Conservation (phyloP, 805 yeast genomes). For the Yueomyces sp. region DNA sequence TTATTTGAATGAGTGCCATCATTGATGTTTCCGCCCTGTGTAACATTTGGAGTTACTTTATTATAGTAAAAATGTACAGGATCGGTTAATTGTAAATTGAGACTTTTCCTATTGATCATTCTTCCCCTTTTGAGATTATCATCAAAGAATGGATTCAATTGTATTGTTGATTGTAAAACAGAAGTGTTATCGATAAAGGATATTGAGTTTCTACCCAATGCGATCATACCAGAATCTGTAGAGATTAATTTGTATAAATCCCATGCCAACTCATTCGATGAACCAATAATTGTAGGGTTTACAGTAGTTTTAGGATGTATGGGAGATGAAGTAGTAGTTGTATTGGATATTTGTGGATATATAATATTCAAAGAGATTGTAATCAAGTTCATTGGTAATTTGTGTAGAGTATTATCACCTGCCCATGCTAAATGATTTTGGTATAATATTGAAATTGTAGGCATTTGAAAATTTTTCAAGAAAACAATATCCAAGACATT, state of each 20-base stretch:
- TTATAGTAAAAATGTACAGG: conserved; percentile 6
- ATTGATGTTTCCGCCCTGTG: background rate
- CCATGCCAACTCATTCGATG: conserved; percentile 54
- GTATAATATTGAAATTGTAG: conserved; percentile 61
- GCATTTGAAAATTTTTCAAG: conserved; percentile 62
- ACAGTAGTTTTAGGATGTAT: conserved; percentile 12
- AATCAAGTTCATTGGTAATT: conserved; percentile 12
- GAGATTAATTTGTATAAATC: conserved; percentile 58
- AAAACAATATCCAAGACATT: conserved; percentile 63
- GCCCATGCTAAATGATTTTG: conserved; percentile 63
- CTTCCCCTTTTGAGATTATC: conserved; percentile 36
- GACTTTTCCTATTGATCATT: conserved; percentile 30
- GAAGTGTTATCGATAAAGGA: conserved; percentile 63
- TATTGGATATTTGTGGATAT: conserved; percentile 1
- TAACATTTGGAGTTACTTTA: background rate
- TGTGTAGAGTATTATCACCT: conserved; percentile 29
- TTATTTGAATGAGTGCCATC: no score
- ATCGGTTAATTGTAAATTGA: conserved; percentile 11
- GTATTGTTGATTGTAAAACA: conserved; percentile 24
- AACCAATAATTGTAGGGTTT: conserved; percentile 53
- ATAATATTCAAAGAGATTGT: conserved; percentile 44
- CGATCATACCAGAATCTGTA: conserved; percentile 47
- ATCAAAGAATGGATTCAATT: conserved; percentile 21
- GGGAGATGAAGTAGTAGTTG: background rate
- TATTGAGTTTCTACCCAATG: conserved; percentile 64